Base-by-base conservation (phyloP, 345 rosid genomes). In the Linum tenue region DNA sequence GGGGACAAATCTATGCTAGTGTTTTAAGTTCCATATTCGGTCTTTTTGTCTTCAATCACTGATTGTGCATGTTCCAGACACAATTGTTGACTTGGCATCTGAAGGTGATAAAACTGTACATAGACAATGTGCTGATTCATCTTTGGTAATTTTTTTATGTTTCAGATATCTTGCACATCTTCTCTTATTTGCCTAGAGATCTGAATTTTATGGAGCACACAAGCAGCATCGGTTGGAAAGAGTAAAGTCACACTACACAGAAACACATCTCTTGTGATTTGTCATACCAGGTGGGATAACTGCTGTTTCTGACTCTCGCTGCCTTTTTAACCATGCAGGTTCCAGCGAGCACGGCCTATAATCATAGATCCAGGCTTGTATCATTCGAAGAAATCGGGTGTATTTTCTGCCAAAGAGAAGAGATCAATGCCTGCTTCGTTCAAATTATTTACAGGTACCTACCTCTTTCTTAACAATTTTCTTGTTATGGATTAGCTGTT, bases 191-290 rank as follows among this genome's bases (percentile, higher is more conserved):
- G 83, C 96, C 99, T 1, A 83, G 89, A 78, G 90, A 90, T 79
- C 77, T 92, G 62, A 90, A 92, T 73, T 92, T 92, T 81, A 76
- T 92, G 2, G 99, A 90, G 87, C 97, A 92, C 79, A 84, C 92
- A n/a, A 85, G 97, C 73, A 75, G 78, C 62, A 79, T 92, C 61
- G 95, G 92, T 22, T 92, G 90, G 91, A 90, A 92, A 92, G 99
- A 92, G 99, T 92, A 77, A 92, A 90, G 72, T 56, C 68, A 67
- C 63, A 31, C n/a, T 7, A 43, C 22, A 41, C 40, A 61, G 40
- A 61, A 17, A 43, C 61, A 22, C 31, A 22, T 17, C 60, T 9
- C 67, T 51, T 60, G 37, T 70, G 15, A 17, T 5, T 35, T 38
- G 1, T 15, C 35, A 43, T 48, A 7, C 17, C 7, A 39, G 37